A percentile compares a stretch with the other conserved stretches of the same genome.
Conservation (phyloP, 805 yeast species). For the Kuraishia floccosa region DNA sequence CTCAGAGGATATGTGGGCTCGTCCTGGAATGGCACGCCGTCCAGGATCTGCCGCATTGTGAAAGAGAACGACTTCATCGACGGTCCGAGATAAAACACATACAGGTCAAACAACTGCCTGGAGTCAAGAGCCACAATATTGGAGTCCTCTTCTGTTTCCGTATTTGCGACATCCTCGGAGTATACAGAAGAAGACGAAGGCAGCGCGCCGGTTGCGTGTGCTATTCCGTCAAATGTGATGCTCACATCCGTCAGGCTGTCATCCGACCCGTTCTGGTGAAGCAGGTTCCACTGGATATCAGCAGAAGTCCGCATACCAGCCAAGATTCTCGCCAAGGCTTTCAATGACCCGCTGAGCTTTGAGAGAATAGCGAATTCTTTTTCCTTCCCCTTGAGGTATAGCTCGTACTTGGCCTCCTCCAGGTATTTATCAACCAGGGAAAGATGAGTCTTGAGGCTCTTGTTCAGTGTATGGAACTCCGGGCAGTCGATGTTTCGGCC, state of each 20-base stretch:
- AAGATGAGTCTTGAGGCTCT: slow-evolving; percentile 27
- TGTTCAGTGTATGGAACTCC: slow-evolving; percentile 24
- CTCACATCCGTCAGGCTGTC: too few relatives aligned
- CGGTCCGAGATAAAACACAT: slow-evolving; percentile 61
- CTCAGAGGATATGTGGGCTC: slow-evolving; percentile 21
- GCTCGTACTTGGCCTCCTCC: slow-evolving; percentile 55
- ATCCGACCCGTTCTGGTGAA: slow-evolving; percentile 21
- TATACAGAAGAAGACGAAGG: too few relatives aligned
- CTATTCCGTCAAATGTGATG: too few relatives aligned
- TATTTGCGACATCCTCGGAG: too few relatives aligned
- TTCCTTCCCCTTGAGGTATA: slow-evolving; percentile 42
- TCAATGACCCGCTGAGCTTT: slow-evolving; percentile 38
- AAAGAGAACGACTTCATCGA: slow-evolving; percentile 55
- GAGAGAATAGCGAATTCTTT: slow-evolving; percentile 33
- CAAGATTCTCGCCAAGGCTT: slow-evolving; percentile 40
- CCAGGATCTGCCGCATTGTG: slow-evolving; percentile 51
- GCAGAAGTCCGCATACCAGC: slow-evolving; percentile 62
- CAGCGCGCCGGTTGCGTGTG: too few relatives aligned
- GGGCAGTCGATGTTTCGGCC: slow-evolving; percentile 31
- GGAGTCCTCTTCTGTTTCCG: slow-evolving; percentile 8
- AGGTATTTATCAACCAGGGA: slow-evolving; percentile 25
- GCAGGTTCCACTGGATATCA: slow-evolving; percentile 50
- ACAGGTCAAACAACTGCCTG: slow-evolving; percentile 48
- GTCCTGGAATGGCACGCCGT: slow-evolving; percentile 44
- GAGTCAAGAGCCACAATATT: slow-evolving; percentile 14